Percentiles rank a stretch among this genome's conserved stretches.
These are phyloP conservation scores for Stagonosporopsis cucurbitacearum DNA, from an alignment of 2,329 filamentous ascomycete species.

Conservation along the genomic window DNA sequence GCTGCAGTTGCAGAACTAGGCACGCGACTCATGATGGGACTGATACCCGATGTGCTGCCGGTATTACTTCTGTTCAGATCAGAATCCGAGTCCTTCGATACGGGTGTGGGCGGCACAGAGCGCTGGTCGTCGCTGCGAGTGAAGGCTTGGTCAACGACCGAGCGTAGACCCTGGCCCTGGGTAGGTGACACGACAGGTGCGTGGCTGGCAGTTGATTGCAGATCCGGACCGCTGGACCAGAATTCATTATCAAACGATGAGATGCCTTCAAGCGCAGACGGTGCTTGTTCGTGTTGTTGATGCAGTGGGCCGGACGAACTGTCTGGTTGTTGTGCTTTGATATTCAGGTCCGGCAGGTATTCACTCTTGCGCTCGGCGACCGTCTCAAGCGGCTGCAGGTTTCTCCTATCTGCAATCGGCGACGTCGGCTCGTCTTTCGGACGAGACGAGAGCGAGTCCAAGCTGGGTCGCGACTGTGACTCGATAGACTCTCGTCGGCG, in stretches of 20 bases:
- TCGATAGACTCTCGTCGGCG: slow-evolving; percentile 65
- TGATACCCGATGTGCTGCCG: slow-evolving; percentile 67
- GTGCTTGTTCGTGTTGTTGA: slow-evolving; percentile 12
- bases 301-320: slow-evolving; percentile 16
- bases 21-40: slow-evolving; percentile 69
- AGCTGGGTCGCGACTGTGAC: slow-evolving; percentile 59
- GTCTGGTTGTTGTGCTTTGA: slow-evolving; percentile 17
- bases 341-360: slow-evolving; percentile 57
- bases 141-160: slow-evolving; percentile 70
- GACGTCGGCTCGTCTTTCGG: slow-evolving; percentile 31
- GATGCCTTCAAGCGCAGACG: slow-evolving; percentile 28
- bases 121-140: slow-evolving; percentile 63
- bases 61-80: slow-evolving; percentile 66
- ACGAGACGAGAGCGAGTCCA: slow-evolving; percentile 57
- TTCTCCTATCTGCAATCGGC: slow-evolving; percentile 29
- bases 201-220: slow-evolving; percentile 20
- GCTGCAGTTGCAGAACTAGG: slow-evolving; percentile 53
- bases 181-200: slow-evolving; percentile 25
- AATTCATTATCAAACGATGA: slow-evolving; percentile 39
- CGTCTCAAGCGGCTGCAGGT: slow-evolving; percentile 54
- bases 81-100: slow-evolving; percentile 52
- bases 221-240: slow-evolving; percentile 28
- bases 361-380: slow-evolving; percentile 67
- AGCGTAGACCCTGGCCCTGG: slow-evolving; percentile 40
- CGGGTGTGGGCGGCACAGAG: slow-evolving; percentile 59